Base-by-base conservation (phyloP, 257 asterid species). In the Solanum tarapatanum region DNA sequence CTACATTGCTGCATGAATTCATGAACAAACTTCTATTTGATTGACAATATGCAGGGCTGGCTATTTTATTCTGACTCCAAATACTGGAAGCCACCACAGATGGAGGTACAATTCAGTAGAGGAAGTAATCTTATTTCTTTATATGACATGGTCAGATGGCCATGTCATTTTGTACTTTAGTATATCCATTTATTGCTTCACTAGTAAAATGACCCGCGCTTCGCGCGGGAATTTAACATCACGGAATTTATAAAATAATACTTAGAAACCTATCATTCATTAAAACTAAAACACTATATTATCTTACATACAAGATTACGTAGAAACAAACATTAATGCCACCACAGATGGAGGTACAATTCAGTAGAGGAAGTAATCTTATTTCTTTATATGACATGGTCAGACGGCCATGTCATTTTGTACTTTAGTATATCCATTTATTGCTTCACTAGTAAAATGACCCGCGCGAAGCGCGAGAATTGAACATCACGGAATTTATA, bases 21-120 rank as follows among this genome's bases (percentile, higher is more conserved):
- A 80, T 80, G 68, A 77, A 80, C 16, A 4, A 80, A 80, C 82
- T 26, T 86, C 45, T 64, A 55, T 12, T 77, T 87, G 85, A 66
- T 86, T 30, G 70, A 68, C 84, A 87, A 82, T 88, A 87, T 90
- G 86, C 93, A 97, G 99, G 99, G 99, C 35, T 97, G 99, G 99
- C 95, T 97, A 80, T 97, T 97, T 91, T 95, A 94, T 89, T 92
- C 99, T 36, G 97, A 97, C 84, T 94, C 99, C 48, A 89, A 95
- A 51, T 97, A 94, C 91, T 97, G 99, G 99, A 94, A 95, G 88
- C 98, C 99, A 79, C 96, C 98, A 39, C 99, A 97, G 91, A 95
- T 97, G 98, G 92, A 97, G 97, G 99, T 97, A 91, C 55, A 90
- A n/a, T 24, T 58, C 41, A 88, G 55, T 12, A 83, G 84, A 79